These are phyloP conservation scores for Sugiyamaella novakii DNA, from an alignment of 1,139 yeast species.

Conservation along the genomic window DNA sequence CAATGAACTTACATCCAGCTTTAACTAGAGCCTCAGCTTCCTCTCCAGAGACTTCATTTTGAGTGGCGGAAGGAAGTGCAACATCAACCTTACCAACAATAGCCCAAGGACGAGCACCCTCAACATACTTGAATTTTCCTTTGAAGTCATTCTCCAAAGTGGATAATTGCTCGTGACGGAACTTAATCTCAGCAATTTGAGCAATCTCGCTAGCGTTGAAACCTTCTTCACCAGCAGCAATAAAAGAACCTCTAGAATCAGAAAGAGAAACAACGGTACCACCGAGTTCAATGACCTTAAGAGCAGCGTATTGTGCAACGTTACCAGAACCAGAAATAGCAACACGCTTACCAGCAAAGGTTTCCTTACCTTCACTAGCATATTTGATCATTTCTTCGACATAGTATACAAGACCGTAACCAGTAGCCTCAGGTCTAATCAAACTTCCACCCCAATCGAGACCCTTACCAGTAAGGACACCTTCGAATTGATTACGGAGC, in stretches of 20 bases:
- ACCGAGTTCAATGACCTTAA: constrained; percentile 95
- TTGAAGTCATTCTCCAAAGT: constrained; percentile 64
- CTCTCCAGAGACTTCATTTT: constrained; percentile 94
- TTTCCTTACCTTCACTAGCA: constrained; percentile 85
- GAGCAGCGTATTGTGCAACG: constrained; percentile 98
- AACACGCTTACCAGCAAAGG: constrained; percentile 89
- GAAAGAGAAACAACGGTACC: constrained; percentile 92
- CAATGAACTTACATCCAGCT: constrained; percentile 89
- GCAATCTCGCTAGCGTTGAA: constrained; percentile 79
- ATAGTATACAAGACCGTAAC: constrained; percentile 95
- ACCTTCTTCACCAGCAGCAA: constrained; percentile 59
- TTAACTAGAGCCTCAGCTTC: constrained; percentile 94
- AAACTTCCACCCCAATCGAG: constrained; percentile 98
- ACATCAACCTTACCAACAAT: constrained; percentile 90
- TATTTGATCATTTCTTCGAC: constrained; percentile 97
- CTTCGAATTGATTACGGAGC: constrained; percentile 91
- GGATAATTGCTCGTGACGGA: constrained; percentile 74
- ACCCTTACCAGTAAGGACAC: constrained; percentile 98
- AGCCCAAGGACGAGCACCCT: constrained; percentile 96
- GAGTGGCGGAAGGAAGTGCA: constrained; percentile 98
- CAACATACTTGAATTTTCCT: constrained; percentile 63
- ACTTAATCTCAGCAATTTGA: constrained; percentile 78
- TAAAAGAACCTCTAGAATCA: constrained; percentile 89
- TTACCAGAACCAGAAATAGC: constrained; percentile 98
- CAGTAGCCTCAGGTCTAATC: constrained; percentile 99